Evolutionary conservation across 345 rosid species (phyloP).

Genomic region (Populus ilicifolia): DNA sequence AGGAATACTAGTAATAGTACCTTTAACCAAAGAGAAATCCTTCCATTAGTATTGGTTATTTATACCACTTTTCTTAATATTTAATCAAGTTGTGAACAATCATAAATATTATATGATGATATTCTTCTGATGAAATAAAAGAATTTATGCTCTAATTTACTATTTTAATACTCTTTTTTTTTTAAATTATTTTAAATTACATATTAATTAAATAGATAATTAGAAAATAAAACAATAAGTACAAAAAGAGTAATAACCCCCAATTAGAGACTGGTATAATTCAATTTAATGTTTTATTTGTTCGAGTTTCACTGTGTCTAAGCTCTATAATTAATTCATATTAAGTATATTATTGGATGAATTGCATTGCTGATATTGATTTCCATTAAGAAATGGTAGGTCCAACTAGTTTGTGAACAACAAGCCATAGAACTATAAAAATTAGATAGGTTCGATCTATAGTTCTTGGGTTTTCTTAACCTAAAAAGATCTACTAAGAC

Average conservation of each 20-base stretch:
- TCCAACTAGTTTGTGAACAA: conserved; percentile 19
- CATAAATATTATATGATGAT: too few species aligned
- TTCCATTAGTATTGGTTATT: too few species aligned
- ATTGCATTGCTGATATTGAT: neutral
- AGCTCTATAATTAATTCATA: neutral
- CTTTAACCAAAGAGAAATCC: too few species aligned
- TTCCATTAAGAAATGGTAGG: neutral
- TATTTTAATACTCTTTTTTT: neutral
- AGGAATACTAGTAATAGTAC: too few species aligned
- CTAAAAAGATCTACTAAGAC: neutral
- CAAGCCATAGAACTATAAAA: conserved; percentile 15
- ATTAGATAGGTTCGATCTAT: conserved; percentile 13
- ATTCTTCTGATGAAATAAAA: too few species aligned
- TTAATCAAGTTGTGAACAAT: too few species aligned
- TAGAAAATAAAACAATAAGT: neutral
- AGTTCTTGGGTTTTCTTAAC: neutral
- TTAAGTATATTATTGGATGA: conserved; percentile 4
- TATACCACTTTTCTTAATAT: too few species aligned
- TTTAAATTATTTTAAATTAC: neutral
- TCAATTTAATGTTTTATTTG: neutral
- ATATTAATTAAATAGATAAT: neutral
- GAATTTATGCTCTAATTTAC: too few species aligned
- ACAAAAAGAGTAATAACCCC: conserved; percentile 7
- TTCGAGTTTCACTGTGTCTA: neutral
- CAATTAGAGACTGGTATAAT: neutral